Base-by-base conservation (phyloP, 129 eudicot species). In the Helianthus tuberosus region DNA sequence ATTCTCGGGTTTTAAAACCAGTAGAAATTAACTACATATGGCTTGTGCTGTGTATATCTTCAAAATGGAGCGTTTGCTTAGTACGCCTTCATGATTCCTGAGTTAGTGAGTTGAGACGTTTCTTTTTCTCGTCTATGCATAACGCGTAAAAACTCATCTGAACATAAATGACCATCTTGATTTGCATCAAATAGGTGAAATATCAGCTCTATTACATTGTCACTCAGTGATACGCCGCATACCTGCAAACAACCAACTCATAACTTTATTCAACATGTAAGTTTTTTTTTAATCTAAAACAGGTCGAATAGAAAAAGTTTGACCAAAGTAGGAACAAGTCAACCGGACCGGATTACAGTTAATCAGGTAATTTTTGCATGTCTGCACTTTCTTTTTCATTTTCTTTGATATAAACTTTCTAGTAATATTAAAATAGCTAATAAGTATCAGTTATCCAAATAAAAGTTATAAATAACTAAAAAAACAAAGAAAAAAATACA, bases 111-210 rank as follows among this genome's bases (percentile, higher is more conserved):
- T 44, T 84, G 87, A 72, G 88, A 80, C 43, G 80, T 79, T 49
- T 92, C 97, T 60, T 69, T 83, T 79, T 85, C 89, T 44, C 96
- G 89, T 63, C 87, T 89, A 64, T 85, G 77, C 72, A 92, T 71
- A 25, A 92, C 93, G 59, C 93, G 82, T 43, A 89, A 65, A 38
- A 92, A 89, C 87, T 92, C 98, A 1, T 85, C 84, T 0, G 87
- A 77, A 39, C 98, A 79, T 58, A 92, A 68, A 71, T 66, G 75
- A 17, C 91, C 98, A 68, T 92, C 98, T 51, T 75, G 63, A 71
- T 92, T 86, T 66, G 85, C 77, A 71, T 89, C 96, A 72, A 89
- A 92, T 13, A 92, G 70, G 48, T 92, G 88, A 77, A 89, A 92
- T 4, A 89, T 43, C 7, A 92, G 64, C 14, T 92, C 91, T 4